phyloP scores from a whole-genome alignment of 441 rosid genomes.

The Pelargonium australe region DNA sequence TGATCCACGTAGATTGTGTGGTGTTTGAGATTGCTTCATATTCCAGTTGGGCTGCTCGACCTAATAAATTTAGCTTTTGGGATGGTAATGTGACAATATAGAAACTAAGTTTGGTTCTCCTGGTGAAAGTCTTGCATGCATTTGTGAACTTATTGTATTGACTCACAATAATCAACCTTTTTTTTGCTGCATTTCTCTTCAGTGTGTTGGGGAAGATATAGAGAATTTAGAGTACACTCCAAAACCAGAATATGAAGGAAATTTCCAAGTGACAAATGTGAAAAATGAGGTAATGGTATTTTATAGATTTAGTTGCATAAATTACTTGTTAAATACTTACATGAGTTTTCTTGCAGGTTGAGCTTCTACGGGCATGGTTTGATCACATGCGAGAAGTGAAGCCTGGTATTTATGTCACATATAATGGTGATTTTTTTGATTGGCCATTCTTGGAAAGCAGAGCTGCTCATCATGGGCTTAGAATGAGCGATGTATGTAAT shows the following conservation, averaged over 20 bases:
- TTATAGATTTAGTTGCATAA: conserved; percentile 17
- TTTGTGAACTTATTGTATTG: conserved; percentile 1
- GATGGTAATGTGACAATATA: too few species aligned
- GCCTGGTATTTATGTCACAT: conserved; percentile 95
- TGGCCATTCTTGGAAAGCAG: conserved; percentile 98
- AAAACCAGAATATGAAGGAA: conserved; percentile 94
- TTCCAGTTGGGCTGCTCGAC: background rate
- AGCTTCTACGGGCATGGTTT: conserved; percentile 82
- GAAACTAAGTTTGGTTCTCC: too few species aligned
- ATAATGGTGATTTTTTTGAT: conserved; percentile 94
- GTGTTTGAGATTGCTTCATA: conserved; percentile 9
- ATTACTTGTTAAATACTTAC: conserved; percentile 10
- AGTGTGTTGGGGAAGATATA: conserved; percentile 95
- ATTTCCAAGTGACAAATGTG: conserved; percentile 77
- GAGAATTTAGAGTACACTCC: conserved; percentile 96
- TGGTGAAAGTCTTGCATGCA: background rate
- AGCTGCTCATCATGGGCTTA: conserved; percentile 79
- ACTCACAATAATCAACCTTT: conserved; percentile 3
- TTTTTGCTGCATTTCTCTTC: conserved; percentile 23
- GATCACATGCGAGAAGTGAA: conserved; percentile 91
- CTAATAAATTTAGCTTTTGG: background rate
- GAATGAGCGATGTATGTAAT: conserved; percentile 73
- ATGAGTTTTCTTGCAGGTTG: conserved; percentile 49
- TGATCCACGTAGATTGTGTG: conserved; percentile 3
- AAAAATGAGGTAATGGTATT: conserved; percentile 58